Percentiles rank a stretch among this genome's conserved stretches.
These are phyloP conservation scores for Fusarium sp. DNA, from an alignment of 2,329 filamentous ascomycete genomes.

Conservation along the genomic window DNA sequence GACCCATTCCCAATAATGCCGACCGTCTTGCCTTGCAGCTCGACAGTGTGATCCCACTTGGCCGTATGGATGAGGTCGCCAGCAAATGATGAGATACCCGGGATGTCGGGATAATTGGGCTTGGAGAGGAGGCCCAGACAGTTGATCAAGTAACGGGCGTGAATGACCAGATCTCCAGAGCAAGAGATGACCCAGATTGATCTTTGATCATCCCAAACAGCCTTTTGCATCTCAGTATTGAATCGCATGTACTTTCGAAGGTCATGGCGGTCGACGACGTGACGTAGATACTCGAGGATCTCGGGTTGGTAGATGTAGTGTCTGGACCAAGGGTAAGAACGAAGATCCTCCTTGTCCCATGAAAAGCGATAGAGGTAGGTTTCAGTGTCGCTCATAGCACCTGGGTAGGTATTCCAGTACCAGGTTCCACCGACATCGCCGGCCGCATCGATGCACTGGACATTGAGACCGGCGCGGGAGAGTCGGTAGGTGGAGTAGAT, in stretches of 20 bases:
- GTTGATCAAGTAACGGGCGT: neutral
- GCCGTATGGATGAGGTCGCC: neutral
- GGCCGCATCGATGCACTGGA: conserved; percentile 17
- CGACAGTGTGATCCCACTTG: neutral
- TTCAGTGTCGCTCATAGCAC: conserved; percentile 28
- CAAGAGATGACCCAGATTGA: neutral
- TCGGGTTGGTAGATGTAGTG: conserved; percentile 29
- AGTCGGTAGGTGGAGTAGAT: conserved; percentile 20
- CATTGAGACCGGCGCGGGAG: neutral
- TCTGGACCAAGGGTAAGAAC: conserved; percentile 16
- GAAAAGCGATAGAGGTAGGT: conserved; percentile 25
- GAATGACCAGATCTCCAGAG: neutral
- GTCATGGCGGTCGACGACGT: conserved; percentile 17
- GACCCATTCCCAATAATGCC: conserved; percentile 26
- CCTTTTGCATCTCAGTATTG: conserved; percentile 51
- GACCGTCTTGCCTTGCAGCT: conserved; percentile 6
- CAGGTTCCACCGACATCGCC: conserved; percentile 20
- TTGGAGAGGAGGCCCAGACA: neutral
- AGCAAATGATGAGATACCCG: neutral
- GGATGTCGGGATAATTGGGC: neutral
- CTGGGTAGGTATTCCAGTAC: conserved; percentile 27
- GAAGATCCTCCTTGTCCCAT: conserved; percentile 24
- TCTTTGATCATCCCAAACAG: conserved; percentile 35
- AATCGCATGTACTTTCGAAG: conserved; percentile 52
- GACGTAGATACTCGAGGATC: conserved; percentile 20